A percentile compares a stretch with the other conserved stretches of the same genome.
These are phyloP conservation scores for Singerocomus inundabilis DNA, from an alignment of 1,284 basidiomycete genomes.

Conservation along the genomic window DNA sequence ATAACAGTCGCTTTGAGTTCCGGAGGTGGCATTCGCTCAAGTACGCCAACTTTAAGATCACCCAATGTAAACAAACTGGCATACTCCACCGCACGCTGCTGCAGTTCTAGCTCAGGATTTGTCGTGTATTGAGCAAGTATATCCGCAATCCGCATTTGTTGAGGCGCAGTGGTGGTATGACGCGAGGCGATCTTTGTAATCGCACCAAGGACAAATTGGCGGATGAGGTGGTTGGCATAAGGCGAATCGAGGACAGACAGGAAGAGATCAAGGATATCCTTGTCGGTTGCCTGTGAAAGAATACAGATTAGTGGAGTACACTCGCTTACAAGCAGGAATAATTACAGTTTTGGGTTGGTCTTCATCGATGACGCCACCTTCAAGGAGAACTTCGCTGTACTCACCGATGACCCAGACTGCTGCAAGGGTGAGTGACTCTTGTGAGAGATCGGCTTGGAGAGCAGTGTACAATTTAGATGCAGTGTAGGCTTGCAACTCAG, in stretches of 20 bases:
- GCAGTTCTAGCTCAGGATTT: constrained; percentile 90
- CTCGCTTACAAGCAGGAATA: constrained; percentile 1
- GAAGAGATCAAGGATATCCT: constrained; percentile 84
- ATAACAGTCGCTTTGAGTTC: constrained; percentile 94
- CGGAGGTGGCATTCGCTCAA: constrained; percentile 98
- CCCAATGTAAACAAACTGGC: constrained; percentile 76
- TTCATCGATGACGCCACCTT: constrained; percentile 88
- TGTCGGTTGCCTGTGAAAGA: constrained; percentile 63
- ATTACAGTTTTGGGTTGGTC: constrained; percentile 72
- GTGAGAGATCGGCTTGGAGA: constrained; percentile 89
- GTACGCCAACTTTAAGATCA: constrained; percentile 82
- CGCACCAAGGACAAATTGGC: constrained; percentile 90
- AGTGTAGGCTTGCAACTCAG: constrained; percentile 95
- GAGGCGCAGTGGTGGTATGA: constrained; percentile 55
- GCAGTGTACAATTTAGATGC: constrained; percentile 90
- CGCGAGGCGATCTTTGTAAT: constrained; percentile 91
- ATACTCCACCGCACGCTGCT: constrained; percentile 96
- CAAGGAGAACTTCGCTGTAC: constrained; percentile 89
- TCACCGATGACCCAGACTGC: constrained; percentile 97
- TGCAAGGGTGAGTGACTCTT: constrained; percentile 91
- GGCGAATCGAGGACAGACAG: constrained; percentile 90
- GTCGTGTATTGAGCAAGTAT: constrained; percentile 78
- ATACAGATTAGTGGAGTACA: constrained; percentile 2
- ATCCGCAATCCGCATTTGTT: constrained; percentile 77
- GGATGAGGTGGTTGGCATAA: constrained; percentile 87